A percentile compares a stretch with the other conserved stretches of the same genome.
phyloP scores from a whole-genome alignment of 768 basidiomycete genomes.

The Psilocybe sp. region DNA sequence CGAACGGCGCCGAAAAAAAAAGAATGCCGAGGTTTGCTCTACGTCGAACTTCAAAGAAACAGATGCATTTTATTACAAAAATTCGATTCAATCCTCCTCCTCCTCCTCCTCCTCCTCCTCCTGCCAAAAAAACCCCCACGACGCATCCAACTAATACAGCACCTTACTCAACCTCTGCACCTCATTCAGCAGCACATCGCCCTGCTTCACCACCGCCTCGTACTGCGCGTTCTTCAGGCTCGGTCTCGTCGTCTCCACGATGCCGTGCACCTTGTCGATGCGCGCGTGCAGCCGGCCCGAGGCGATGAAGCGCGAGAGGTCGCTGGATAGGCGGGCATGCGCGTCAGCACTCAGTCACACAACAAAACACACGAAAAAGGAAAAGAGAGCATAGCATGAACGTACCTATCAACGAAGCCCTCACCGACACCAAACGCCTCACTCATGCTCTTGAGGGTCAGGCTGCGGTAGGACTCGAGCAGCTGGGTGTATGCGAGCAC shows the following conservation, averaged over 20 bases:
- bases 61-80: no score
- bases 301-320: conserved; percentile 90
- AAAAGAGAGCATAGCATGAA: conserved; percentile 33
- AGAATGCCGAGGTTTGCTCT: no score
- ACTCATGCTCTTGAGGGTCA: conserved; percentile 85
- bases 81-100: no score
- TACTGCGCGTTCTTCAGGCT: conserved; percentile 77
- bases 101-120: no score
- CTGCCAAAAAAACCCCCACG: no score
- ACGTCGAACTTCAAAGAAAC: no score
- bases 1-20: no score
- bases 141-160: conserved; percentile 54
- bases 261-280: conserved; percentile 93
- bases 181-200: conserved; percentile 83
- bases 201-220: conserved; percentile 90
- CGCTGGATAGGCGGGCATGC: conserved; percentile 56
- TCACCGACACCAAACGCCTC: conserved; percentile 87
- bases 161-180: conserved; percentile 90
- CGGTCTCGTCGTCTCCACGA: conserved; percentile 86
- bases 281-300: conserved; percentile 79
- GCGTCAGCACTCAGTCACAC: no score
- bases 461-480: conserved; percentile 85
- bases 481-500: conserved; percentile 91
- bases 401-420: conserved; percentile 84
- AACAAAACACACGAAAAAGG: not conserved